A percentile compares a stretch with the other conserved stretches of the same genome.
These are phyloP conservation scores for Carex kokanica DNA, from an alignment of 176 grass and related monocot species.

Conservation along the genomic window DNA sequence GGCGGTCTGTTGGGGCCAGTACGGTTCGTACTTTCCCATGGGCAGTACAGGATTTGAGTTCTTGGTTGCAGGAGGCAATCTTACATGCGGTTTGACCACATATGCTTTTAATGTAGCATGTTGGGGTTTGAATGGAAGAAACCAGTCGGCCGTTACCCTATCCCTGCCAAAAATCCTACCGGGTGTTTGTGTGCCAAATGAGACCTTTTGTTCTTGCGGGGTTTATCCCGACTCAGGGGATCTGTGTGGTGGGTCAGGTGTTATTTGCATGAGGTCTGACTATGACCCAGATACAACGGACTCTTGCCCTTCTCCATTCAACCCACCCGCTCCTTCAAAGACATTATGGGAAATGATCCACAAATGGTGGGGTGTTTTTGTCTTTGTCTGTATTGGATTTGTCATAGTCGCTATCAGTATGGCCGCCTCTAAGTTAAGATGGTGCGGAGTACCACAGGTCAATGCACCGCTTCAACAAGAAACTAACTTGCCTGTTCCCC, in stretches of 20 bases:
- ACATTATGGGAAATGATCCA: neutral
- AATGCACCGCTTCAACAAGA: neutral
- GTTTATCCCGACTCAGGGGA: conserved; percentile 7
- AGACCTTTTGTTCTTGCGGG: conserved; percentile 26
- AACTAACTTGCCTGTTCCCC: neutral
- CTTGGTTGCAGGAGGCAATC: conserved; percentile 58
- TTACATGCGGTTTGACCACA: conserved; percentile 56
- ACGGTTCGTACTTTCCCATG: conserved; percentile 25
- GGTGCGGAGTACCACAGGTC: neutral
- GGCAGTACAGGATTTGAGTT: conserved; percentile 31
- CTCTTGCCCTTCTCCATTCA: neutral
- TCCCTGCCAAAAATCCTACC: conserved; percentile 40
- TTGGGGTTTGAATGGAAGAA: conserved; percentile 35
- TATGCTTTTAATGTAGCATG: conserved; percentile 34
- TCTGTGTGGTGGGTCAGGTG: conserved; percentile 27
- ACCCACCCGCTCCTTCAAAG: neutral
- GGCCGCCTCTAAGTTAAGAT: neutral
- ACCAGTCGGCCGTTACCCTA: neutral
- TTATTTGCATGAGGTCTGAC: conserved; percentile 33
- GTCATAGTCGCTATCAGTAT: neutral
- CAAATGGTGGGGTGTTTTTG: conserved; percentile 49
- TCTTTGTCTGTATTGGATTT: conserved; percentile 36
- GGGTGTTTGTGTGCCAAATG: conserved; percentile 37
- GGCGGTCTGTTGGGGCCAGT: conserved; percentile 54
- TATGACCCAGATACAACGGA: neutral